Evolutionary conservation across 495 filamentous ascomycete species (phyloP).

Genomic region (Letharia columbiana): DNA sequence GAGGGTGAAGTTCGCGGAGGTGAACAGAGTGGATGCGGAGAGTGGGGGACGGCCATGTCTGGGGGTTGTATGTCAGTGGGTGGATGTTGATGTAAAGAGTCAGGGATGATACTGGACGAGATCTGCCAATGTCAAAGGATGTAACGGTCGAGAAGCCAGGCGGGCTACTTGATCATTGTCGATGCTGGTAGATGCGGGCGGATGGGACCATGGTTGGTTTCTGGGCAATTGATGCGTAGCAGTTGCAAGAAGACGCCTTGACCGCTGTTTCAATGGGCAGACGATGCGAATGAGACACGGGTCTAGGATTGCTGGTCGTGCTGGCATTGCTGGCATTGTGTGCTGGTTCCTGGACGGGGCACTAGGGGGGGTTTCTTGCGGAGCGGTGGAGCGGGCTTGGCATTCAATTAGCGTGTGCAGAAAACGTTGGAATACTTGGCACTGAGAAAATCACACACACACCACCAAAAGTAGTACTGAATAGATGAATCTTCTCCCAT

Average conservation of each 20-base stretch:
- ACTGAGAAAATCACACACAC: too few species aligned
- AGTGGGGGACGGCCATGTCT: constrained; percentile 90
- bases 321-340: constrained; percentile 2
- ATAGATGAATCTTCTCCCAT: too few species aligned
- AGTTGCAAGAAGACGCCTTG: constrained; percentile 11
- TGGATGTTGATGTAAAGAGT: not conserved
- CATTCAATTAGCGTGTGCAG: not conserved
- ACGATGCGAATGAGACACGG: constrained; percentile 10
- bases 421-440: too few species aligned
- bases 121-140: constrained; percentile 76
- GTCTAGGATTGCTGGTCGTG: constrained; percentile 14
- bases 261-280: constrained; percentile 11
- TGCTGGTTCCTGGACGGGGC: not conserved
- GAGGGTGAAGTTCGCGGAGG: constrained; percentile 90
- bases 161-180: constrained; percentile 65
- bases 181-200: constrained; percentile 31
- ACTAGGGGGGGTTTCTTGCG: not conserved
- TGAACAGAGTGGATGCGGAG: constrained; percentile 65
- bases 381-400: not conserved
- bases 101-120: constrained; percentile 58
- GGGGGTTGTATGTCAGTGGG: constrained; percentile 13
- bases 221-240: constrained; percentile 2
- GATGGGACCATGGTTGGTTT: constrained; percentile 13
- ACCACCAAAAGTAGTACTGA: too few species aligned
- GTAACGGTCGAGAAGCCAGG: constrained; percentile 69